Evolutionary conservation across 305 asterid species (phyloP).

Genomic region (Fraxinus sp.): DNA sequence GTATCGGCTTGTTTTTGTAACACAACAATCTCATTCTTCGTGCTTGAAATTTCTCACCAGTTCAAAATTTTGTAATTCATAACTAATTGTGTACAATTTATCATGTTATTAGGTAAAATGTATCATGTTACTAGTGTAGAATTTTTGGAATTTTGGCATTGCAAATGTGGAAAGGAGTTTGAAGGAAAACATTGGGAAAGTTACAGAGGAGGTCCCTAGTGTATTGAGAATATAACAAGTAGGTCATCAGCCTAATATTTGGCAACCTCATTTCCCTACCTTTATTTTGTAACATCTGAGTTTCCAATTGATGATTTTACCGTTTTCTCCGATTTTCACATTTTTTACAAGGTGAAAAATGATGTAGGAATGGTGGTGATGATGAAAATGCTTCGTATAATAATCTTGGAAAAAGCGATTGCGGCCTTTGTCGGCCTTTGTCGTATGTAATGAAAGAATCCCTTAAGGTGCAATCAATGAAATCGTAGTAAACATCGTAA

Average conservation of each 20-base stretch:
- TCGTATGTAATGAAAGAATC: background rate
- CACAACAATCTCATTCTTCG: background rate
- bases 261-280: background rate
- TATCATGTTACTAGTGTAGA: background rate
- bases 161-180: background rate
- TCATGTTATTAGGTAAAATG: background rate
- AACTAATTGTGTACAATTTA: background rate
- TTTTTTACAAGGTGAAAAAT: background rate
- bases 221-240: background rate
- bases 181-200: background rate
- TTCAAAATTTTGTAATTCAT: background rate
- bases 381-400: background rate
- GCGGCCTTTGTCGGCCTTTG: background rate
- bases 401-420: background rate
- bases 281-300: background rate
- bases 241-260: background rate
- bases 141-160: background rate
- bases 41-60: background rate
- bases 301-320: background rate
- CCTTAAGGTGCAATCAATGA: background rate
- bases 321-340: no score
- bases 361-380: background rate
- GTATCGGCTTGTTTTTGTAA: no score
- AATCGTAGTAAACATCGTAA: background rate
- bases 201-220: background rate